phyloP scores from a whole-genome alignment of 2,329 filamentous ascomycete species.

The Arthrobotrys pseudoclavata region DNA sequence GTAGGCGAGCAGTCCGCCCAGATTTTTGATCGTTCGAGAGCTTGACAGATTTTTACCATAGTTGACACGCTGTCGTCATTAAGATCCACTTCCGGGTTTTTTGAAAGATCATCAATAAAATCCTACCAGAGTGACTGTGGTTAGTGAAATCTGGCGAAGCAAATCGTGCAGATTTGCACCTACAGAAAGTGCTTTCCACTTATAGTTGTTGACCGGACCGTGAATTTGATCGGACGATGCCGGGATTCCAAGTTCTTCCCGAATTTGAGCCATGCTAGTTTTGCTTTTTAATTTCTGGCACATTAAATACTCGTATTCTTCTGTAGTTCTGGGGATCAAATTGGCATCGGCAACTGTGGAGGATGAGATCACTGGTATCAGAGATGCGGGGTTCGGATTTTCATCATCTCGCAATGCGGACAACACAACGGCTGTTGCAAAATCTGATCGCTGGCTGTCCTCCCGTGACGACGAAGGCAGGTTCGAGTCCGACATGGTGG shows the following conservation, averaged over 20 bases:
- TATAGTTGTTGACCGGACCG: background rate
- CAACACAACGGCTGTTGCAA: conserved; percentile 11
- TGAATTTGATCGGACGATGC: background rate
- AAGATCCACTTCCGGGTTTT: background rate
- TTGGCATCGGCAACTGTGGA: background rate
- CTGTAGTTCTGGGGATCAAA: background rate
- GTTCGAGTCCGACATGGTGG: background rate
- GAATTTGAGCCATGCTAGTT: background rate
- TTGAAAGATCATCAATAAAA: background rate
- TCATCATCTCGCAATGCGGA: background rate
- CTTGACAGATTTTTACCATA: conserved; percentile 2
- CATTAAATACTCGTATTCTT: background rate
- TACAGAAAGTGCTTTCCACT: background rate
- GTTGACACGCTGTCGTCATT: background rate
- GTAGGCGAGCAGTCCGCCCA: background rate
- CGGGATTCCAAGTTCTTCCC: background rate
- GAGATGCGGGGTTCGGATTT: background rate
- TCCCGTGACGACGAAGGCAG: background rate
- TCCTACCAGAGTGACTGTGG: background rate
- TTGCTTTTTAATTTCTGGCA: background rate
- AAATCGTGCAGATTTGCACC: background rate
- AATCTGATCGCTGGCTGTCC: conserved; percentile 1
- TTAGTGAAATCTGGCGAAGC: background rate
- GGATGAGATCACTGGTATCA: background rate
- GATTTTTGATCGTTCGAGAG: background rate